phyloP scores from a whole-genome alignment of 305 asterid genomes.

The Fraxinus dipetala region DNA sequence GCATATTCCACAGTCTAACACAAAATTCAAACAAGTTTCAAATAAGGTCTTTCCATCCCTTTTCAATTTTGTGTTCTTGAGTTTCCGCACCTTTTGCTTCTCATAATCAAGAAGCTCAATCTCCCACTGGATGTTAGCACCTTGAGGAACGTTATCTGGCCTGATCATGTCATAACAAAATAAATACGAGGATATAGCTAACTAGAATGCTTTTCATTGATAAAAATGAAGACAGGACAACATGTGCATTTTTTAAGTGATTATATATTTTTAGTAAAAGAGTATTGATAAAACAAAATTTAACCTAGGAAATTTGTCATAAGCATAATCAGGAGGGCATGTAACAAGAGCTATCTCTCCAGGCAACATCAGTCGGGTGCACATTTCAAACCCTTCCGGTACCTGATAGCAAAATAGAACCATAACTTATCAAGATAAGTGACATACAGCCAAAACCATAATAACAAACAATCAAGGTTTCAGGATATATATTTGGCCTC shows the following conservation, averaged over 20 bases:
- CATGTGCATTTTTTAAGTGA: background rate
- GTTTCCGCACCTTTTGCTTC: conserved; percentile 64
- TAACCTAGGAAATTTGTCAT: conserved; percentile 89
- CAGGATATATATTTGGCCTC: background rate
- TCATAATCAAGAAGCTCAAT: conserved; percentile 95
- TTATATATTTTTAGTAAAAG: conserved; percentile 2
- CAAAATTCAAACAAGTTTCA: background rate
- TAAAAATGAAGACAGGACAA: background rate
- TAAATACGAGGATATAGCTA: background rate
- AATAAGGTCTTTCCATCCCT: background rate
- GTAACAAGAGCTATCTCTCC: conserved; percentile 87
- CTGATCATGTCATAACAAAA: conserved; percentile 36
- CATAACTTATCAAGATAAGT: conserved; percentile 10
- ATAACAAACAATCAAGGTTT: background rate
- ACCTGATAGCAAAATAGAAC: conserved; percentile 47
- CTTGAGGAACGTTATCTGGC: conserved; percentile 79
- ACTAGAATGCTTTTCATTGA: background rate
- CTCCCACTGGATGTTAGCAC: conserved; percentile 87
- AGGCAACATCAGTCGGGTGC: conserved; percentile 90
- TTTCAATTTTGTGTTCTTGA: background rate
- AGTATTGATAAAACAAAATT: background rate
- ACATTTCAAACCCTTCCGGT: conserved; percentile 98
- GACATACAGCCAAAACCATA: background rate
- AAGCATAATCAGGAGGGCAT: conserved; percentile 97
- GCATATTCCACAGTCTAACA: background rate